Percentiles rank a stretch among this genome's conserved stretches.
phyloP scores from a whole-genome alignment of 2,329 filamentous ascomycete species.

The Aspergillus novofumigatus region DNA sequence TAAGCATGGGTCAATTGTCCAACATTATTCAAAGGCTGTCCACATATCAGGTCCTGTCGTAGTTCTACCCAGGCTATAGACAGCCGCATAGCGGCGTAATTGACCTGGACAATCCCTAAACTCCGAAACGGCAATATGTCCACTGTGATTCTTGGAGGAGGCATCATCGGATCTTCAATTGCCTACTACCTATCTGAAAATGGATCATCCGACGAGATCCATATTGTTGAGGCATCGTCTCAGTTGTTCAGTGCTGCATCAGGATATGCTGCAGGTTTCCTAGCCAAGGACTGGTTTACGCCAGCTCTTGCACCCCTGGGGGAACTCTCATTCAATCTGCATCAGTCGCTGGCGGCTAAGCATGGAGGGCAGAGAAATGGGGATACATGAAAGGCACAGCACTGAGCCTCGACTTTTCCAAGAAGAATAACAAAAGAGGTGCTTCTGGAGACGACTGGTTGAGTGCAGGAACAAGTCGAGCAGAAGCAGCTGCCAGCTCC shows the following conservation, averaged over 20 bases:
- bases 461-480: conserved; percentile 59
- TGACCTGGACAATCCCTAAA: background rate
- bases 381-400: conserved; percentile 58
- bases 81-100: background rate
- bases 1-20: too few species aligned
- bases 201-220: conserved; percentile 40
- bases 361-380: conserved; percentile 55
- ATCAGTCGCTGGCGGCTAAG: conserved; percentile 59
- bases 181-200: conserved; percentile 65
- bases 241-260: conserved; percentile 69
- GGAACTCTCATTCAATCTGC: conserved; percentile 64
- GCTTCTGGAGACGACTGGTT: conserved; percentile 62
- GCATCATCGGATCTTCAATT: conserved; percentile 66
- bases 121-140: conserved; percentile 35
- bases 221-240: conserved; percentile 55
- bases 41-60: too few species aligned
- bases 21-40: too few species aligned
- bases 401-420: conserved; percentile 48
- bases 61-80: too few species aligned
- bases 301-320: conserved; percentile 56
- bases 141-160: conserved; percentile 65
- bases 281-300: conserved; percentile 70
- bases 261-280: conserved; percentile 68
- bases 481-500: conserved; percentile 45
- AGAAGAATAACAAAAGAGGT: conserved; percentile 35